These are phyloP conservation scores for Lachnellula occidentalis DNA, from an alignment of 2,329 filamentous ascomycete species.

Conservation along the genomic window DNA sequence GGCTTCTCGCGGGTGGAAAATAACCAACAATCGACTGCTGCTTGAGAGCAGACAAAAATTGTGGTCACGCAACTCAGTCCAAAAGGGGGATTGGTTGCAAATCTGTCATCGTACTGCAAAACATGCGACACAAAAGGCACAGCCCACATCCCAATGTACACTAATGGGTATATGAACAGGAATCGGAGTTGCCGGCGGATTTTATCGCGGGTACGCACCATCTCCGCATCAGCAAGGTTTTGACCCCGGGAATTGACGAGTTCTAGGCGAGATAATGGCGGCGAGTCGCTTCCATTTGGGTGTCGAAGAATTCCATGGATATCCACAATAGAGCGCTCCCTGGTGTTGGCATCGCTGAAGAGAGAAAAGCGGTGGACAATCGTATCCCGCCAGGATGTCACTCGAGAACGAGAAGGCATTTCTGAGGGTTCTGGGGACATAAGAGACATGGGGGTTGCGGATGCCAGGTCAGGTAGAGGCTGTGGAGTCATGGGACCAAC, in stretches of 20 bases:
- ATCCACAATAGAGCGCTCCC: constrained; percentile 16
- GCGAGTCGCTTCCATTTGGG: constrained; percentile 10
- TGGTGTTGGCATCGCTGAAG: constrained; percentile 6
- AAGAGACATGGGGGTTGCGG: background rate
- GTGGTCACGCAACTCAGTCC: constrained; percentile 49
- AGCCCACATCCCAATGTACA: constrained; percentile 69
- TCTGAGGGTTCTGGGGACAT: background rate
- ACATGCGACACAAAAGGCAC: constrained; percentile 64
- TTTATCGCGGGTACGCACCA: constrained; percentile 42
- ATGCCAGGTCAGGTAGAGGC: background rate
- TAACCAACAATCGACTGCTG: constrained; percentile 60
- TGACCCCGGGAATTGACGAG: constrained; percentile 25
- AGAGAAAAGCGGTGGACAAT: constrained; percentile 19
- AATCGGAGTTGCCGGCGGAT: constrained; percentile 64
- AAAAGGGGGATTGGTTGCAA: constrained; percentile 47
- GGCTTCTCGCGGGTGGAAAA: constrained; percentile 68
- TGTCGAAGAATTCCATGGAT: constrained; percentile 21
- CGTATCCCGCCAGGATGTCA: constrained; percentile 17
- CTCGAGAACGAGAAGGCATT: constrained; percentile 11
- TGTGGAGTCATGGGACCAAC: constrained; percentile 12
- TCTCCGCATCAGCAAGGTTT: constrained; percentile 29
- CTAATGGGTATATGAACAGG: constrained; percentile 69
- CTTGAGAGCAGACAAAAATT: constrained; percentile 58
- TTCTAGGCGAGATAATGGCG: constrained; percentile 19
- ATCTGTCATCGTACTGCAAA: constrained; percentile 50